Conservation (phyloP, 2,329 filamentous ascomycete genomes). For the Aspergillus ustus region DNA sequence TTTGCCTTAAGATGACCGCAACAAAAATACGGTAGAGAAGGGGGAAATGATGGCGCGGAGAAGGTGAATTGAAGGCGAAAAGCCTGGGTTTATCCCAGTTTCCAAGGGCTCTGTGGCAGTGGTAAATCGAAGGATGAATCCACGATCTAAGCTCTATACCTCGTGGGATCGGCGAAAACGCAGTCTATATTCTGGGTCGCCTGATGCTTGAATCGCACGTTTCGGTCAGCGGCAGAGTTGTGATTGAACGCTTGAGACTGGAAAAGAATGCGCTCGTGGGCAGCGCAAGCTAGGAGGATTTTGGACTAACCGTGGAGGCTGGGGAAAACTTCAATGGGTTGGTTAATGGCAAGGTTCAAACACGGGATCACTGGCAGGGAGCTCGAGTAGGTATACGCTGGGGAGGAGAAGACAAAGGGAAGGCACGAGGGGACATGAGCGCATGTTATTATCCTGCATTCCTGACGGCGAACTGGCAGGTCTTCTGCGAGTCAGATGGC, state of each 20-base stretch:
- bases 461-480: constrained; percentile 16
- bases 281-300: neutral
- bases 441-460: constrained; percentile 12
- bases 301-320: neutral
- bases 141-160: constrained; percentile 9
- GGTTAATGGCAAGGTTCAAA: neutral
- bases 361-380: neutral
- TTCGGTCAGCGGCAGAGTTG: constrained; percentile 12
- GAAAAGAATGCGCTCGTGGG: neutral
- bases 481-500: constrained; percentile 20
- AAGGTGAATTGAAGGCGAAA: neutral
- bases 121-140: neutral
- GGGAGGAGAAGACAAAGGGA: neutral
- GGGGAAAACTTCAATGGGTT: neutral
- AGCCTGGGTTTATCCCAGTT: neutral
- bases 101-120: neutral
- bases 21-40: neutral
- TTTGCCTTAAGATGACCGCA: neutral
- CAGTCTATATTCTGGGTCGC: constrained; percentile 19
- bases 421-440: constrained; percentile 9
- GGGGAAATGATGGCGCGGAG: neutral
- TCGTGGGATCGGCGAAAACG: constrained; percentile 22
- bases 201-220: constrained; percentile 14
- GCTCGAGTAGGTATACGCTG: neutral
- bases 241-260: constrained; percentile 1